Evolutionary conservation across 352 stramenopile genomes (phyloP).

Genomic region (Globisporangium megalacanthum): DNA sequence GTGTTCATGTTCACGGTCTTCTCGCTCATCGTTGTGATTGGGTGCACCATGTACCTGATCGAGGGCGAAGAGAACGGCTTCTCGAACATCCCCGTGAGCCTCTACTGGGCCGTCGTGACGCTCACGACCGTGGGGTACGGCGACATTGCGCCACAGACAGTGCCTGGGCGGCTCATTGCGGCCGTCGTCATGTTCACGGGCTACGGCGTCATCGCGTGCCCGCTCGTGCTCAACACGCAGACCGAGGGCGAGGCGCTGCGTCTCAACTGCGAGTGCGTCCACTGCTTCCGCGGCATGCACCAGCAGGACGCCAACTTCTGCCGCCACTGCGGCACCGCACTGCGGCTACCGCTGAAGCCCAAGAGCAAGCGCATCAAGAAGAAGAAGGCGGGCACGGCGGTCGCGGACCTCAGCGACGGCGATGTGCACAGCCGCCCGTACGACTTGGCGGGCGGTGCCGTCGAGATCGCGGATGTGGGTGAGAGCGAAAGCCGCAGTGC

Average conservation of each 20-base stretch:
- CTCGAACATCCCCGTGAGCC: slow-evolving; percentile 52
- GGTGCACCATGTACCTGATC: slow-evolving; percentile 81
- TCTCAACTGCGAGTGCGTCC: slow-evolving; percentile 33
- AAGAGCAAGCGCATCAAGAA: slow-evolving; percentile 23
- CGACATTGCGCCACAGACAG: slow-evolving; percentile 42
- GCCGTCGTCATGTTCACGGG: slow-evolving; percentile 47
- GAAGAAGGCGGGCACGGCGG: slow-evolving; percentile 8
- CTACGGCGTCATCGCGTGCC: slow-evolving; percentile 46
- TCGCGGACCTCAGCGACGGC: not conserved
- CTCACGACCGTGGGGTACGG: slow-evolving; percentile 52
- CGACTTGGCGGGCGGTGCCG: not conserved
- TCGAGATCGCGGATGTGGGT: not conserved
- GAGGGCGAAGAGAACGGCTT: slow-evolving; percentile 73
- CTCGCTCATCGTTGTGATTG: slow-evolving; percentile 76
- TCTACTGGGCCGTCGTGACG: slow-evolving; percentile 52
- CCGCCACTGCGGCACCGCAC: slow-evolving; percentile 29
- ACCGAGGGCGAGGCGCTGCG: slow-evolving; percentile 27
- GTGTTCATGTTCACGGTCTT: slow-evolving; percentile 75
- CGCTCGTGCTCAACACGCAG: slow-evolving; percentile 37
- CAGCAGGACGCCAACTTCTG: slow-evolving; percentile 50
- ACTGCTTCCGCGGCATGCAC: slow-evolving; percentile 38
- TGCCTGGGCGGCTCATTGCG: slow-evolving; percentile 39
- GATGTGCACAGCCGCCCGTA: slow-evolving; percentile 2
- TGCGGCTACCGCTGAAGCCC: slow-evolving; percentile 24
- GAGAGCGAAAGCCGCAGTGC: not conserved